Evolutionary conservation across 2,329 filamentous ascomycete species (phyloP).

Genomic region (Ceratocystis ficicola): DNA sequence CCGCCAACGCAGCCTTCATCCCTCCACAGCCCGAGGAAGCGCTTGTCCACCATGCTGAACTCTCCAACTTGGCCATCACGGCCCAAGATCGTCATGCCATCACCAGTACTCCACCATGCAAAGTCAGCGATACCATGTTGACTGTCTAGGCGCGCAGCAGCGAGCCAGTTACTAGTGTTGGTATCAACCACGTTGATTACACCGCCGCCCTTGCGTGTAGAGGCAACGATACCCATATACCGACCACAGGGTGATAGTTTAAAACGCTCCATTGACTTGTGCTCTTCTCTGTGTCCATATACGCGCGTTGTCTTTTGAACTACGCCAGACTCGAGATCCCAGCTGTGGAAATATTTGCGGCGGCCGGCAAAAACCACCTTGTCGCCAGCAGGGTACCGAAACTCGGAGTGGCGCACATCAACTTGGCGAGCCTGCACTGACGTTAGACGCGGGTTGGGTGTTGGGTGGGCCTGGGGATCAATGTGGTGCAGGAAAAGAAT

Average conservation of each 20-base stretch:
- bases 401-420: constrained; percentile 72
- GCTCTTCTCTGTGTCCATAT: constrained; percentile 64
- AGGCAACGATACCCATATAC: constrained; percentile 73
- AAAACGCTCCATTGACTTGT: constrained; percentile 84
- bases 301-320: constrained; percentile 73
- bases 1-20: constrained; percentile 84
- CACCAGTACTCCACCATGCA: constrained; percentile 78
- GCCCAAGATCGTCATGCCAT: constrained; percentile 69
- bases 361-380: constrained; percentile 82
- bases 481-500: constrained; percentile 85
- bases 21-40: constrained; percentile 70
- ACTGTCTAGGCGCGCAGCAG: constrained; percentile 69
- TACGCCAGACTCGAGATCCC: constrained; percentile 70
- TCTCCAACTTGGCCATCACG: constrained; percentile 85
- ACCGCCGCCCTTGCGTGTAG: constrained; percentile 73
- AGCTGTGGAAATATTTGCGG: constrained; percentile 83
- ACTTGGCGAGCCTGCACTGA: constrained; percentile 77
- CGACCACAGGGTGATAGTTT: constrained; percentile 74
- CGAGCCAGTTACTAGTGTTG: constrained; percentile 73
- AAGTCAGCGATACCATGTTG: constrained; percentile 79
- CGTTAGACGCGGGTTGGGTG: constrained; percentile 78
- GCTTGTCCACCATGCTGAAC: constrained; percentile 58
- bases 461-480: constrained; percentile 58
- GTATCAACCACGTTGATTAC: constrained; percentile 75
- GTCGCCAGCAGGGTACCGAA: constrained; percentile 58